Percentiles rank a stretch among this genome's conserved stretches.
Evolutionary conservation across 352 stramenopile species (phyloP).

Genomic region (Elongisporangium anandrum): DNA sequence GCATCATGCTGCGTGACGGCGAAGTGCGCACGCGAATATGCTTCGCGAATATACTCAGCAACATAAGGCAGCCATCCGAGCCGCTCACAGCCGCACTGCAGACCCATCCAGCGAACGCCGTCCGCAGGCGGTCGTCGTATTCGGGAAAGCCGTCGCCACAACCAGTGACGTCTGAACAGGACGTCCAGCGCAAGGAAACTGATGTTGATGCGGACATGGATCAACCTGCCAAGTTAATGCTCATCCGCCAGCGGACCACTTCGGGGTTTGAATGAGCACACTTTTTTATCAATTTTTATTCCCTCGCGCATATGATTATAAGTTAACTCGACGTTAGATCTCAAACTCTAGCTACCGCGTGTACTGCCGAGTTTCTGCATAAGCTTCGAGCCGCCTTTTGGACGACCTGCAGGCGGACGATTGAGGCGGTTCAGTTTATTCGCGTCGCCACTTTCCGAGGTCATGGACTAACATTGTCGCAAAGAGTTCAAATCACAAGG

Average conservation of each 20-base stretch:
- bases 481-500: background rate
- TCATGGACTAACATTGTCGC: background rate
- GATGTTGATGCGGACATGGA: background rate
- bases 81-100: background rate
- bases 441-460: background rate
- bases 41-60: constrained; percentile 5
- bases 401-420: background rate
- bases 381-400: constrained; percentile 39
- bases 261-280: background rate
- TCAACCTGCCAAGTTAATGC: background rate
- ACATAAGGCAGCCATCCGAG: constrained; percentile 1
- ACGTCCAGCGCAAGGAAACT: background rate
- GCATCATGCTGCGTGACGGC: constrained; percentile 25
- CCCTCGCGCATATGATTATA: background rate
- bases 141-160: background rate
- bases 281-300: background rate
- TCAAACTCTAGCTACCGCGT: constrained; percentile 8
- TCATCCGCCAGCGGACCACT: background rate
- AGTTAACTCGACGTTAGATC: background rate
- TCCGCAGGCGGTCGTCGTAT: background rate
- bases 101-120: background rate
- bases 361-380: constrained; percentile 64
- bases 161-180: background rate
- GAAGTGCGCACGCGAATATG: constrained; percentile 21
- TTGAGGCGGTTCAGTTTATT: background rate